Evolutionary conservation across 495 filamentous ascomycete genomes (phyloP), one percentile per base, ranked within the genome.

Genomic region (Geoglossum glabrum): DNA sequence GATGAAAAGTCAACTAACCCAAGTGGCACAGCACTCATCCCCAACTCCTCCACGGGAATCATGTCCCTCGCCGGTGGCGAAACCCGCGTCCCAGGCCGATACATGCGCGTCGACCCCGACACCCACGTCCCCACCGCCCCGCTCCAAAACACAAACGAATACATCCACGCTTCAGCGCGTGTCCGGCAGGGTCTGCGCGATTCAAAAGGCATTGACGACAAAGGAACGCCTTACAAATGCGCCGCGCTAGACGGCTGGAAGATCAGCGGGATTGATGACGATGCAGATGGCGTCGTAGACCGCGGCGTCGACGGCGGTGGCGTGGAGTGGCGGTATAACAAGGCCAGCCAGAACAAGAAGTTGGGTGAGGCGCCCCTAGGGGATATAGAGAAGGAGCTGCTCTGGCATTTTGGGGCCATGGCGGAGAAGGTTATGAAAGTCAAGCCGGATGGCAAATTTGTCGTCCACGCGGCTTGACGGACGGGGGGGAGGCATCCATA

Each of bases 71-170:
- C 56, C 19, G 56, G 56, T 17, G 52, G 27, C 21, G 30, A 11
- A 19, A 19, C 23, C 21, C 56, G 56, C 9, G 52, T 43, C 13
- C 56, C 56, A 17, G 56, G 56, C 0, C n/a, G 47, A 6, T 58
- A 58, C 31, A n/a, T 58, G 40, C 43, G 43, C 26, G 21, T 19
- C 27, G 19, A 49, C 56, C 13, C 26, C 57, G 40, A 28, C 47
- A 17, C 19, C 49, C 5, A n/a, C n/a, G n/a, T n/a, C n/a, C n/a
- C n/a, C n/a, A n/a, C n/a, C n/a, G n/a, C n/a, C n/a, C n/a, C n/a
- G n/a, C 52, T 31, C 10, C 25, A 46, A 43, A 60, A 57, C 34
- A 61, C 56, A 9, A 61, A 54, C 46, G 57, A 59, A 58, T 54
- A 54, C 46, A 54, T 60, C 45, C 56, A 58, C 36, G 56, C 56